Evolutionary conservation across 345 rosid species (phyloP).

Genomic region (Combretum micranthum): DNA sequence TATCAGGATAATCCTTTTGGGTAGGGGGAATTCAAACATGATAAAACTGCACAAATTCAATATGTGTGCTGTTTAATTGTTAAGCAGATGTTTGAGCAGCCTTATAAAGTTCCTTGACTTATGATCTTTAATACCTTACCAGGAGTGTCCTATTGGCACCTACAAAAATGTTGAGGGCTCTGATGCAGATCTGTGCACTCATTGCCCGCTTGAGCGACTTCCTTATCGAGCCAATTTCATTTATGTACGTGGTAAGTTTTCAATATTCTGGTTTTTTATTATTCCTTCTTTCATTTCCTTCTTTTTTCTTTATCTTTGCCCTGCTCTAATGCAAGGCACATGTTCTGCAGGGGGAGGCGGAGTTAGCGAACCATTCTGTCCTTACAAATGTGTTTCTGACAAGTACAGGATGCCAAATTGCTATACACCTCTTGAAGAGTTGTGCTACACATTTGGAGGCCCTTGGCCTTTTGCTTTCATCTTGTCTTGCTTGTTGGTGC

Average conservation of each 20-base stretch:
- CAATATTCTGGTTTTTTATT: constrained; percentile 4
- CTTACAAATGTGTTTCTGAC: constrained; percentile 82
- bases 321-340: constrained; percentile 16
- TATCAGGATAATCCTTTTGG: too few species aligned
- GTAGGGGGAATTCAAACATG: too few species aligned
- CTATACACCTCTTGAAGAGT: constrained; percentile 93
- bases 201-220: constrained; percentile 73
- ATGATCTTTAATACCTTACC: constrained; percentile 2
- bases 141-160: constrained; percentile 99
- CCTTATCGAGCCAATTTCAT: constrained; percentile 80
- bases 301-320: constrained; percentile 6
- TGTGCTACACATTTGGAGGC: constrained; percentile 89
- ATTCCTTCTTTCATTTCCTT: constrained; percentile 4
- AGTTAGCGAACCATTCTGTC: constrained; percentile 58
- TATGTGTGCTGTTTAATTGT: too few species aligned
- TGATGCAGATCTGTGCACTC: constrained; percentile 68
- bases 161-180: constrained; percentile 86
- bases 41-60: too few species aligned
- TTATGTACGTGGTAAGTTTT: constrained; percentile 64
- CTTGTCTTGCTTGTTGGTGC: constrained; percentile 55
- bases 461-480: constrained; percentile 76
- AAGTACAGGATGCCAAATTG: constrained; percentile 96
- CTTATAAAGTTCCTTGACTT: neutral
- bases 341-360: constrained; percentile 87
- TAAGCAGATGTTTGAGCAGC: too few species aligned